Evolutionary conservation across 495 filamentous ascomycete genomes (phyloP).

Genomic region (Aspergillus egyptiacus): DNA sequence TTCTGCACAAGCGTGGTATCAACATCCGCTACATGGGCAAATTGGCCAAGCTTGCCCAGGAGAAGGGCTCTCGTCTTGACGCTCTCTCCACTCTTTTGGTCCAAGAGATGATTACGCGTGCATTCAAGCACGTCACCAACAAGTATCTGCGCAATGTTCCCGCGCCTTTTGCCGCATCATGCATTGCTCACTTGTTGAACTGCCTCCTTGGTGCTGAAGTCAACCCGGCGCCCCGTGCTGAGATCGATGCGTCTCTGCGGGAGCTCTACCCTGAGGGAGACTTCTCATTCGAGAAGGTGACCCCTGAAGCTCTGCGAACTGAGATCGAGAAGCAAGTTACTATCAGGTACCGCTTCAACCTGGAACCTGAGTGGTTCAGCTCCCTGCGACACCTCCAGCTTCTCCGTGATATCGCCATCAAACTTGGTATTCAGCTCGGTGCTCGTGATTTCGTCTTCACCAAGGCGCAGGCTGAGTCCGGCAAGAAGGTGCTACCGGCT

Average conservation of each 20-base stretch:
- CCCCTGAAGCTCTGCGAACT: constrained; percentile 60
- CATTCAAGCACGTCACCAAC: constrained; percentile 88
- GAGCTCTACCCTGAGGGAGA: constrained; percentile 77
- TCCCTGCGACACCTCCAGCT: constrained; percentile 71
- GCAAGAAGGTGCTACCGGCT: constrained; percentile 29
- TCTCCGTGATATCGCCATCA: constrained; percentile 81
- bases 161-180: constrained; percentile 64
- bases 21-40: constrained; percentile 93
- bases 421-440: constrained; percentile 84
- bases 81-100: constrained; percentile 69
- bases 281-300: constrained; percentile 70
- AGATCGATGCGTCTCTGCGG: constrained; percentile 68
- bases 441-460: constrained; percentile 75
- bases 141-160: constrained; percentile 76
- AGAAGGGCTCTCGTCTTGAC: constrained; percentile 62
- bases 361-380: constrained; percentile 59
- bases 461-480: constrained; percentile 32
- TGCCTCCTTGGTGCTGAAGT: constrained; percentile 77
- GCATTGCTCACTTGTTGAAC: constrained; percentile 85
- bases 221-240: constrained; percentile 68
- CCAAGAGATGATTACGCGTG: constrained; percentile 90
- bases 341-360: constrained; percentile 68
- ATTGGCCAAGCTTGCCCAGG: constrained; percentile 61
- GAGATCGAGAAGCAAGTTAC: constrained; percentile 68
- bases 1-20: constrained; percentile 95